Evolutionary conservation across 139 green algal genomes (phyloP).

Genomic region (Chlorella sp.): DNA sequence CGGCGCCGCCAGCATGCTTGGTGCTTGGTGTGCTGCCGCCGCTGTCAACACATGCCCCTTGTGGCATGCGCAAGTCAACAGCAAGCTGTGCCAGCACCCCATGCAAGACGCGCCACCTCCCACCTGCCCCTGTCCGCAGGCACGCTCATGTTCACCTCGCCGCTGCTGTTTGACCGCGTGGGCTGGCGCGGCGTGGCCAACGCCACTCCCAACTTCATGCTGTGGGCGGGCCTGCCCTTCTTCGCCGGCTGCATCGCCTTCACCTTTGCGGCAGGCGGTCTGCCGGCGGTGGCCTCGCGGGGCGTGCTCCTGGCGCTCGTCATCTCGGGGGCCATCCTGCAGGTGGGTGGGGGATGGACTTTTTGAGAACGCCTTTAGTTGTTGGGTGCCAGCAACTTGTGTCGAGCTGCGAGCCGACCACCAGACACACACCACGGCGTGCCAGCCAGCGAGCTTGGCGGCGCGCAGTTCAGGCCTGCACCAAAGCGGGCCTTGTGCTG

Average conservation of each 20-base stretch:
- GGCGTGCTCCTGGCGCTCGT: conserved; percentile 54
- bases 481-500: no score
- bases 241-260: conserved; percentile 78
- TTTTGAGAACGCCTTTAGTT: no score
- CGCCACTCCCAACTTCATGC: conserved; percentile 74
- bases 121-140: conserved; percentile 21
- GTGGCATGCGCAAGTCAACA: neutral
- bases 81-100: no score
- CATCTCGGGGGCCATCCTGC: conserved; percentile 73
- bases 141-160: conserved; percentile 81
- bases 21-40: neutral
- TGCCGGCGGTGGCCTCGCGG: neutral
- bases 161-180: conserved; percentile 82
- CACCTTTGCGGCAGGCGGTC: conserved; percentile 24
- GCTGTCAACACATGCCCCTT: neutral
- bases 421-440: no score
- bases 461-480: no score
- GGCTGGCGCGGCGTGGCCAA: conserved; percentile 83
- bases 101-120: no score
- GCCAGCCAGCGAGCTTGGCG: no score
- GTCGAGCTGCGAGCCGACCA: no score
- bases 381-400: no score
- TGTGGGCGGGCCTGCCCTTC: conserved; percentile 71
- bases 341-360: conserved; percentile 25
- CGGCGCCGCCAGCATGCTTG: neutral